Evolutionary conservation across 2,329 filamentous ascomycete species (phyloP), one percentile per base, ranked within the genome.

Genomic region (Botryotinia calthae): DNA sequence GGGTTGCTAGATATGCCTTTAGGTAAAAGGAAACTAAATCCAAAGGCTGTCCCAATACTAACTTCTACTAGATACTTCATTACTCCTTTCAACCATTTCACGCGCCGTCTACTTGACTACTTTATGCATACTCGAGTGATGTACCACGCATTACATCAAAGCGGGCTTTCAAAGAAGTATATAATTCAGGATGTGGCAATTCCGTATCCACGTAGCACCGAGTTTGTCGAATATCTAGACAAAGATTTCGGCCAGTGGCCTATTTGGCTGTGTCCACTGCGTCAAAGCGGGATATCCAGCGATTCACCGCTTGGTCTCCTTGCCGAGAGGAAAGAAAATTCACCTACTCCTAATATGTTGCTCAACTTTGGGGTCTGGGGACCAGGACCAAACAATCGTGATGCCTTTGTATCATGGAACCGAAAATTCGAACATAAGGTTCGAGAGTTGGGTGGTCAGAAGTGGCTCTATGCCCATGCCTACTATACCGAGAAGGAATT

Each of bases 391-490:
- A 81, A 84, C 3, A 79, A 86, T 66, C 62, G 74, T 1, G 80
- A 82, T 1, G 85, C 85, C 20, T 95, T 95, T 79, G 85, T 94
- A 3, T 80, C 82, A 44, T 87, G 88, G 78, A 97, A 97, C 82
- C 87, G 91, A 31, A 85, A 85, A 40, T 85, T 97, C 37, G 93
- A 97, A 83, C 82, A 85, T 46, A 91, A 91, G 79, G 87, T 94
- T 10, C 84, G 84, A 62, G 85, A 88, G 75, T 86, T 96, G 2
- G 90, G 90, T 69, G 93, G 93, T 4, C 88, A 91, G 83, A 97
- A 97, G 83, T 96, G 93, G 90, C 84, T 97, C 22, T 97, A 97
- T 82, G 93, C 93, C 4, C 91, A 95, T 78, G 90, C 93, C 0
- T 97, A 94, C 83, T 96, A 96, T 81, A 87, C 88, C 16, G 87